Base-by-base conservation (phyloP, 2,329 filamentous ascomycete species). In the Hypoxylon sp. region DNA sequence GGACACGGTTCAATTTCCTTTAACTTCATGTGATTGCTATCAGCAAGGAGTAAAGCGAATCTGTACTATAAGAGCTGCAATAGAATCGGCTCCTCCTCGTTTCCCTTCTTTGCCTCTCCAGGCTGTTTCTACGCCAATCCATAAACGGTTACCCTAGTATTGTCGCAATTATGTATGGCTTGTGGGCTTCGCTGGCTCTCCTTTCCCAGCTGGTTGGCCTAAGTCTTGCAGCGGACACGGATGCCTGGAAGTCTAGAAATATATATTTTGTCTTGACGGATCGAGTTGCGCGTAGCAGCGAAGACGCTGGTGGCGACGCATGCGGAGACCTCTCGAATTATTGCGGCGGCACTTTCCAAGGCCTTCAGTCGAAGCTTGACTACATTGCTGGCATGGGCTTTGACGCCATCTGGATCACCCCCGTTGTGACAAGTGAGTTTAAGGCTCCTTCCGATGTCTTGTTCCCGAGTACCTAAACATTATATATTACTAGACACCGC, bases 301-400 rank as follows among this genome's bases (percentile, higher is more conserved):
- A 83, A 22, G 82, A 79, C 3, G 83, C 80, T 3, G 82, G 83
- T n/a, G 79, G 76, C 22, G 65, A 78, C 1, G 87, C 85, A 72
- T 79, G 83, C 54, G 72, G 78, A 6, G 72, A 79, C 37, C 77
- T 83, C n/a, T 73, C 78, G 29, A 75, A 76, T 26, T 90, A 90
- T 77, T 91, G 89, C 70, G 88, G 88, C 44, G 89, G 89, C 14
- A 88, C 86, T 0, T 91, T 86, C 74, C 78, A 81, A 57, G 89
- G 89, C 5, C 81, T 91, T 31, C 82, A 85, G 70, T 83, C 86
- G 66, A 83, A 87, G 68, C 83, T 91, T 44, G 88, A 90, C 76
- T 90, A 90, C 75, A 90, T 91, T 75, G 82, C 87, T 73, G 83
- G 83, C 53, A 87, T 89, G 84, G 87, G 87, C 24, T 89, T 88